Base-by-base conservation (phyloP, 371 early-diverging fungal species). In the Rhizopus delemar region DNA sequence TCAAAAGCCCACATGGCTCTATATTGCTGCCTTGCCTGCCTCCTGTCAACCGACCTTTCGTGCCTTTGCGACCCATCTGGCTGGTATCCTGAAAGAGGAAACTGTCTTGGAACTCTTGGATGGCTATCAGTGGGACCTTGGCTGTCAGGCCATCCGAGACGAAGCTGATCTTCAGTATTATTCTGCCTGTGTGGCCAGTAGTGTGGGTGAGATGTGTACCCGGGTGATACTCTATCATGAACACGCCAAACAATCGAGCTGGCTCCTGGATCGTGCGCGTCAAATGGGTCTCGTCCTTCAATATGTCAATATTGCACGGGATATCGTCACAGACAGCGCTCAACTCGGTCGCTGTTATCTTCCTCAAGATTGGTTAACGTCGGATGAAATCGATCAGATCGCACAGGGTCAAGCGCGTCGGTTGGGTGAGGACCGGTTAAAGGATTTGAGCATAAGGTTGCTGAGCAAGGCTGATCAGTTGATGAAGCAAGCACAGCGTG, bases 221-320 rank as follows among this genome's bases (percentile, higher is more conserved):
- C 78, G 66, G 38, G 57, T 82, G 31, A 60, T 75, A 12, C 57
- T 71, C 16, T 41, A 57, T 43, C 41, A 56, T 53, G 48, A 34
- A 5, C 13, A 51, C 11, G 29, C 31, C 36, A 7, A 51, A 13
- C 33, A 5, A 29, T 22, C 22, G 22, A 7, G 29, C 4, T 29
- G 29, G 45, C 48, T 52, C 58, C 45, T 3, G 56, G 56, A 59
- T 0, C 67, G 70, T 29, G 85, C 87, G 12, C 59, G 84, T 35
- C 80, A 81, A 35, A 82, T 86, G 83, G 88, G 88, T 0, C 65
- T 77, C 8, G 83, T 80, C 7, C 57, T 87, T 28, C 88, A 87
- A 61, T 64, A 81, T 16, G 73, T 77, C 28, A 87, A 87, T 55
- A 83, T 82, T 52, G 82, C 84, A 0, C 66, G 88, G 28, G 88